phyloP scores from a whole-genome alignment of 2,329 filamentous ascomycete species.

The Fusarium sp. region DNA sequence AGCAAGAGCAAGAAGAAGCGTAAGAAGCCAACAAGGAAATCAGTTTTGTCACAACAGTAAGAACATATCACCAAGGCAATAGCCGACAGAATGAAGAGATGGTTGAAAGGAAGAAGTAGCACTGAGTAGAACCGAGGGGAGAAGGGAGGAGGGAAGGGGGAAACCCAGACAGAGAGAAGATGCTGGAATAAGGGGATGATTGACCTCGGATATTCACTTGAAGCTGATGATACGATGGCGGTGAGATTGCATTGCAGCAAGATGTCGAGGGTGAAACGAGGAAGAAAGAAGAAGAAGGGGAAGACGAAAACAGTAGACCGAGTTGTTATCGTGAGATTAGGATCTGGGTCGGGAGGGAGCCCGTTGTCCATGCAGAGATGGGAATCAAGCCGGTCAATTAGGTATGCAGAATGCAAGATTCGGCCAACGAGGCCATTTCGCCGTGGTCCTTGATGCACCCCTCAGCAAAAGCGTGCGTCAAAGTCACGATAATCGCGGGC shows the following conservation, averaged over 20 bases:
- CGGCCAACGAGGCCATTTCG: conserved; percentile 22
- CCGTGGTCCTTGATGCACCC: conserved; percentile 13
- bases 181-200: neutral
- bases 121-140: neutral
- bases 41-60: neutral
- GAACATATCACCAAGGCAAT: neutral
- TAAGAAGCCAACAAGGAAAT: neutral
- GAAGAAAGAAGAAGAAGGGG: conserved; percentile 1
- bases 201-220: conserved; percentile 3
- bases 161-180: neutral
- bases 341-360: conserved; percentile 34
- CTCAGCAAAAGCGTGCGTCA: conserved; percentile 2
- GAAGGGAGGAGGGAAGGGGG: neutral
- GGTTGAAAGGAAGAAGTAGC: neutral
- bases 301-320: conserved; percentile 31
- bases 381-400: conserved; percentile 13
- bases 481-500: conserved; percentile 29
- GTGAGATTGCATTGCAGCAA: conserved; percentile 12
- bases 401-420: conserved; percentile 23
- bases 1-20: neutral
- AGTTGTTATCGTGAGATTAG: conserved; percentile 42
- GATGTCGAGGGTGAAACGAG: conserved; percentile 7
- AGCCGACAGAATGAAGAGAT: neutral
- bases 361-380: conserved; percentile 12
- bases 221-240: conserved; percentile 8